These are phyloP conservation scores for Pseudopithomyces maydicus DNA, from an alignment of 2,329 filamentous ascomycete species.

Conservation along the genomic window DNA sequence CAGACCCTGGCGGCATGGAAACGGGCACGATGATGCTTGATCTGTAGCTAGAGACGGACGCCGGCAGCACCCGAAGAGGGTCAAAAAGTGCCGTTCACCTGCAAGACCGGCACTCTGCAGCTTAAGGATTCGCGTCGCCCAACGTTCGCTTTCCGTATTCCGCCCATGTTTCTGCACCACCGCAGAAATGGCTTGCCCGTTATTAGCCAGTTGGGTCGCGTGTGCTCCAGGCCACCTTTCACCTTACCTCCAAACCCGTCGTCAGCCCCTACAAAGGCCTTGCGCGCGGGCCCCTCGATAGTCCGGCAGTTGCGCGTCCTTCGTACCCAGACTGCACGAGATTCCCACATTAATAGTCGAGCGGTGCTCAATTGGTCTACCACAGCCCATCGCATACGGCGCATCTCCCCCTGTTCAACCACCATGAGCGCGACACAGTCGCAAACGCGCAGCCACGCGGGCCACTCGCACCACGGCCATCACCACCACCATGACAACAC, in stretches of 20 bases:
- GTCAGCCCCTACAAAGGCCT: slow-evolving; percentile 22
- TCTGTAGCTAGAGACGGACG: slow-evolving; percentile 20
- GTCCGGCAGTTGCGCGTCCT: slow-evolving; percentile 36
- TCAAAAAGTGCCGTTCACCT: slow-evolving; percentile 19
- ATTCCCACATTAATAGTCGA: not conserved
- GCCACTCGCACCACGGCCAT: slow-evolving; percentile 56
- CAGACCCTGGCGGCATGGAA: slow-evolving; percentile 4
- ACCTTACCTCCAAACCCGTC: slow-evolving; percentile 23
- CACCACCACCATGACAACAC: slow-evolving; percentile 84
- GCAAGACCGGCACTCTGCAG: slow-evolving; percentile 20
- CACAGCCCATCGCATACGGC: slow-evolving; percentile 37
- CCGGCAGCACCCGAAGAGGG: slow-evolving; percentile 32
- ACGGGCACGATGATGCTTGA: slow-evolving; percentile 21
- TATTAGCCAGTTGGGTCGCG: slow-evolving; percentile 38
- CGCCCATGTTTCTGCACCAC: slow-evolving; percentile 37
- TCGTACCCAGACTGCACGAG: slow-evolving; percentile 26
- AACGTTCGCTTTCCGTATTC: slow-evolving; percentile 11
- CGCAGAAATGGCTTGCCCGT: slow-evolving; percentile 40
- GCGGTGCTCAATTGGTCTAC: slow-evolving; percentile 36
- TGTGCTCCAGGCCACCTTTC: slow-evolving; percentile 34
- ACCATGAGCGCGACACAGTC: slow-evolving; percentile 32
- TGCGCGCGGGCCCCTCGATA: slow-evolving; percentile 13
- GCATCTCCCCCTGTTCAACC: slow-evolving; percentile 26
- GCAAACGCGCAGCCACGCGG: slow-evolving; percentile 41
- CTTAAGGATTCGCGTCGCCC: slow-evolving; percentile 24